phyloP scores from a whole-genome alignment of 208 protist genomes.

The Acanthamoeba lenticulata region DNA sequence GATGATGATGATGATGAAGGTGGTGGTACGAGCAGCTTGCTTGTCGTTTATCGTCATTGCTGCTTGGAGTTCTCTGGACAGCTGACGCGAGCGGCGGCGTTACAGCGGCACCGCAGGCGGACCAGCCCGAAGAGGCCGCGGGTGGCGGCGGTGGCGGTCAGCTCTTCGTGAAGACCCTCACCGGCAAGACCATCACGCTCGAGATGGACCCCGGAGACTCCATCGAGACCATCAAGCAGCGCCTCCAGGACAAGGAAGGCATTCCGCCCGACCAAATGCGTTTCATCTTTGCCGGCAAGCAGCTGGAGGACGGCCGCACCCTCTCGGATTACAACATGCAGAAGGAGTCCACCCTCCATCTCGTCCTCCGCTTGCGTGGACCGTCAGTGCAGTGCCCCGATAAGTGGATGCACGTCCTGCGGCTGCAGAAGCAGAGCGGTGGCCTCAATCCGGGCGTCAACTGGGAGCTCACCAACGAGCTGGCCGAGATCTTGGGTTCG shows the following conservation, averaged over 20 bases:
- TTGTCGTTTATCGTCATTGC: no score
- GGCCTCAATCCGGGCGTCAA: not conserved
- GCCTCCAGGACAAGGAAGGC: constrained; percentile 98
- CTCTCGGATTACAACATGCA: constrained; percentile 89
- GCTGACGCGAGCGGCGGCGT: no score
- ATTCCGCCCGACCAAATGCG: constrained; percentile 95
- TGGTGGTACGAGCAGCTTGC: not conserved
- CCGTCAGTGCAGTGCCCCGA: not conserved
- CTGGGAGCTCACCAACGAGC: not conserved
- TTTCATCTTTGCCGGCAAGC: constrained; percentile 94
- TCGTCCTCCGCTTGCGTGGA: constrained; percentile 82
- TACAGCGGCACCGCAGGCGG: not conserved
- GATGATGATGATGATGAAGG: not conserved
- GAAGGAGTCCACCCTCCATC: constrained; percentile 80
- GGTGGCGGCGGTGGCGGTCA: constrained; percentile 73
- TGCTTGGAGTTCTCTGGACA: no score
- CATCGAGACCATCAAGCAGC: constrained; percentile 97
- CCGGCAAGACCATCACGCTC: constrained; percentile 75
- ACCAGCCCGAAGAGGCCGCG: not conserved
- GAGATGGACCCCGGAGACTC: constrained; percentile 95
- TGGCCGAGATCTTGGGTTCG: not conserved
- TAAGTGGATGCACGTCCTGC: not conserved
- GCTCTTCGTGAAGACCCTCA: constrained; percentile 79
- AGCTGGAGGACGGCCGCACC: constrained; percentile 94
- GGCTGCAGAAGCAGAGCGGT: not conserved